Conservation (phyloP, 768 basidiomycete species). For the Podaxis sp. region DNA sequence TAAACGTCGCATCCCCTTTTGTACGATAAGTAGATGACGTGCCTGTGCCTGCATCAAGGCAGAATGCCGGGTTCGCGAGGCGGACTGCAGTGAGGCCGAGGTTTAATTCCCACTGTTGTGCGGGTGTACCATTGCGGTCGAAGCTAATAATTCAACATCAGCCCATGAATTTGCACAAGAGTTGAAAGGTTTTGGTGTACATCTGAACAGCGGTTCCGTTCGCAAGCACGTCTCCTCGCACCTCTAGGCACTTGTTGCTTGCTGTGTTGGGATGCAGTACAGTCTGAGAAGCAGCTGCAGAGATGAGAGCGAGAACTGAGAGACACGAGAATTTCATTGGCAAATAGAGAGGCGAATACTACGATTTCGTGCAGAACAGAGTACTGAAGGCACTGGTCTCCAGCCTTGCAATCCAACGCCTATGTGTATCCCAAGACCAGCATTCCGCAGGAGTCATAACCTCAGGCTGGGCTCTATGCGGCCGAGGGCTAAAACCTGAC, state of each 20-base stretch:
- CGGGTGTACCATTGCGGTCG: constrained; percentile 22
- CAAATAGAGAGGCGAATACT: background rate
- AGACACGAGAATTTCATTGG: background rate
- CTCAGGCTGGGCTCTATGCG: background rate
- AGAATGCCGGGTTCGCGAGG: constrained; percentile 20
- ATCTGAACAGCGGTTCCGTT: constrained; percentile 24
- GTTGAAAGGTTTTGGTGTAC: constrained; percentile 8
- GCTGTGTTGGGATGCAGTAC: constrained; percentile 21
- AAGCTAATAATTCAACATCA: constrained; percentile 15
- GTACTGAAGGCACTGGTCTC: background rate
- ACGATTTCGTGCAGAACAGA: background rate
- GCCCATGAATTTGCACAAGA: background rate
- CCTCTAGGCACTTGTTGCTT: constrained; percentile 20
- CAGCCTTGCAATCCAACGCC: background rate
- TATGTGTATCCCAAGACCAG: background rate
- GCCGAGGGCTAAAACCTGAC: too few relatives aligned
- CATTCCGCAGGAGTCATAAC: background rate
- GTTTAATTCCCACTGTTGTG: constrained; percentile 22
- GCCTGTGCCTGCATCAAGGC: constrained; percentile 24
- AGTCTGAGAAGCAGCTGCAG: background rate
- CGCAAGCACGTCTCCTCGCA: constrained; percentile 14
- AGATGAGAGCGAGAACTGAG: background rate
- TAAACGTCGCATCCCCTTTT: background rate
- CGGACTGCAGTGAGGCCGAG: constrained; percentile 17
- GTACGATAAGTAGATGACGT: background rate